These are phyloP conservation scores for Nymphaea colorata DNA, from an alignment of 164 flowering plant genomes.

Conservation along the genomic window DNA sequence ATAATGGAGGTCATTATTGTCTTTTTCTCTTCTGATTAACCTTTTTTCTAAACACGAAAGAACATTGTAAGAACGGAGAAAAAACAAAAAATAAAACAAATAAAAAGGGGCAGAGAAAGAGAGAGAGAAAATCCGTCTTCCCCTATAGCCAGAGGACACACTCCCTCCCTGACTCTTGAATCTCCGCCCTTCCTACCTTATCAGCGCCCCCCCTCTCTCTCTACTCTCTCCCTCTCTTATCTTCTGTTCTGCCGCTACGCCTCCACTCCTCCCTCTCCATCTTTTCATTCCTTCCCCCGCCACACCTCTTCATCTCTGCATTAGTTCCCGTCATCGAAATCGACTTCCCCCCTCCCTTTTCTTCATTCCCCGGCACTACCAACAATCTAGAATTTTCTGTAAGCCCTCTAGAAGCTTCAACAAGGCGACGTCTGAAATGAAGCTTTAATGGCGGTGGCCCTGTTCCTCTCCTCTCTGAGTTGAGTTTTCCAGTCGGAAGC, in stretches of 20 bases:
- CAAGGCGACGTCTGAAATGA: slow-evolving; percentile 10
- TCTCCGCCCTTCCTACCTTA: slow-evolving; percentile 99
- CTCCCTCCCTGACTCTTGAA: slow-evolving; percentile 39
- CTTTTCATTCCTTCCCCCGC: slow-evolving; percentile 2
- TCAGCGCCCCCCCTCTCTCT: slow-evolving; percentile 36
- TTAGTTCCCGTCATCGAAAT: background rate
- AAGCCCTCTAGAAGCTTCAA: background rate
- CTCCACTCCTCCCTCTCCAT: slow-evolving; percentile 7
- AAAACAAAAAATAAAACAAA: too few species aligned
- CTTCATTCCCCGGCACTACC: background rate
- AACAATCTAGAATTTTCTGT: background rate
- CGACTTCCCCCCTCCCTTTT: background rate
- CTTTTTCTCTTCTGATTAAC: too few species aligned
- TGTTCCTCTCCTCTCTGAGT: background rate
- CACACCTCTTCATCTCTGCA: background rate
- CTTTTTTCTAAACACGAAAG: too few species aligned
- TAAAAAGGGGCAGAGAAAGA: too few species aligned
- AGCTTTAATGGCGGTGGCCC: slow-evolving; percentile 10
- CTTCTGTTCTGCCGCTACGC: slow-evolving; percentile 11
- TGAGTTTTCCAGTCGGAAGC: background rate
- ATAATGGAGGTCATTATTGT: too few species aligned
- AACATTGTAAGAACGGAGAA: too few species aligned
- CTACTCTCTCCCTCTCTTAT: slow-evolving; percentile 11
- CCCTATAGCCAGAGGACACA: background rate
- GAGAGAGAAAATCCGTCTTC: too few species aligned